Conservation (phyloP, 495 filamentous ascomycete genomes). For the Usnea hakonensis region DNA sequence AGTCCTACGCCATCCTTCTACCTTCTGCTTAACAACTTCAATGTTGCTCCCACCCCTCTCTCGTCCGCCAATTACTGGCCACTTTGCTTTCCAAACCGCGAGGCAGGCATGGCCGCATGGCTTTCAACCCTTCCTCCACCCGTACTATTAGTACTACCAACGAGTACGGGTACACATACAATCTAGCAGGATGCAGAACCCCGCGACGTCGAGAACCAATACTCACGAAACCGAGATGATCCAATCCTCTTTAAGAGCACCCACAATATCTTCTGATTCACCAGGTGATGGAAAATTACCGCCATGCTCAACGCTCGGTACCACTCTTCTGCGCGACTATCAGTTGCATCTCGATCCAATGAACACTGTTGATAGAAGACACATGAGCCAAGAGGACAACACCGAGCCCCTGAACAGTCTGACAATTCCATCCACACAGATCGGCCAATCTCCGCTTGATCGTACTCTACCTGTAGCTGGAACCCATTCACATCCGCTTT, state of each 20-base stretch:
- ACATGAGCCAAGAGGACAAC: slow-evolving; percentile 19
- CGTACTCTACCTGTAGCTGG: slow-evolving; percentile 24
- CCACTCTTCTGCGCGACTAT: slow-evolving; percentile 29
- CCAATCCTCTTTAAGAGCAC: background rate
- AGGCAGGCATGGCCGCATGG: background rate
- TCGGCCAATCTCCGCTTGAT: slow-evolving; percentile 29
- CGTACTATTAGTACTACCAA: background rate
- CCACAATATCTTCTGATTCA: background rate
- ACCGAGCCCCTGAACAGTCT: slow-evolving; percentile 22
- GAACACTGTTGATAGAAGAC: slow-evolving; percentile 24
- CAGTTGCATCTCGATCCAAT: slow-evolving; percentile 27
- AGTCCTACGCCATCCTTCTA: background rate
- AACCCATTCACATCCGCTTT: slow-evolving; percentile 27
- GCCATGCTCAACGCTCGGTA: slow-evolving; percentile 20
- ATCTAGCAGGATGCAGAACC: background rate
- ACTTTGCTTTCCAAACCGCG: background rate
- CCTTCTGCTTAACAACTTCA: background rate
- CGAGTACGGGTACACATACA: background rate
- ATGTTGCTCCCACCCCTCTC: background rate
- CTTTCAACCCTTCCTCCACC: background rate
- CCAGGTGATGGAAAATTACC: background rate
- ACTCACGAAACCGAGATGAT: background rate
- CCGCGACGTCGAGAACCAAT: background rate
- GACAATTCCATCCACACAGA: slow-evolving; percentile 25
- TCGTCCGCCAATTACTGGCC: background rate